phyloP scores from a whole-genome alignment of 2,329 filamentous ascomycete species.

The Clonostachys rhizophaga region DNA sequence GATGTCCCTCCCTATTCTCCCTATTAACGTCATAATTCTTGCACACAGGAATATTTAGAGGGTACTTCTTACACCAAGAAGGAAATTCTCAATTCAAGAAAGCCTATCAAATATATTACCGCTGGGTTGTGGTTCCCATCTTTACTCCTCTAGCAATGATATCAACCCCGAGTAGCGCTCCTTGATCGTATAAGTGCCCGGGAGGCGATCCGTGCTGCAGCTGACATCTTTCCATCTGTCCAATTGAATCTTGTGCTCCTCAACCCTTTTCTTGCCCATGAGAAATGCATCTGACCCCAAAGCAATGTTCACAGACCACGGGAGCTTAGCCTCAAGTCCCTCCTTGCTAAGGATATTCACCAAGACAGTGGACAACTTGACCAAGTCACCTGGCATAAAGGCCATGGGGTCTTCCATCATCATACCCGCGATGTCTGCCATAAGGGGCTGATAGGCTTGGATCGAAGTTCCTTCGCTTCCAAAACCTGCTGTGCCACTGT shows the following conservation, averaged over 20 bases:
- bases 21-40: too few relatives aligned
- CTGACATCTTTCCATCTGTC: conserved; percentile 15
- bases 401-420: conserved; percentile 11
- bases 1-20: too few relatives aligned
- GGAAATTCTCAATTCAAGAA: too few relatives aligned
- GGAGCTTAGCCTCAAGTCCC: conserved; percentile 11
- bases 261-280: conserved; percentile 11
- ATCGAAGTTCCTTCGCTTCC: conserved; percentile 5
- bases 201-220: conserved; percentile 9
- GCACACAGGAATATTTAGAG: too few relatives aligned
- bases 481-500: conserved; percentile 5
- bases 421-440: conserved; percentile 11
- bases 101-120: too few relatives aligned
- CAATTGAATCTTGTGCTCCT: conserved; percentile 10
- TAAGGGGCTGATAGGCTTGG: conserved; percentile 11
- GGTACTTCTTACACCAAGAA: too few relatives aligned
- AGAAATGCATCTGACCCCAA: conserved; percentile 21
- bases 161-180: too few relatives aligned
- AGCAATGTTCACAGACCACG: conserved; percentile 17
- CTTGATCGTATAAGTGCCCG: too few relatives aligned
- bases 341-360: conserved; percentile 18
- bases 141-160: too few relatives aligned
- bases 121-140: too few relatives aligned
- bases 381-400: conserved; percentile 16
- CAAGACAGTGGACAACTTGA: conserved; percentile 13